Evolutionary conservation across 2,329 filamentous ascomycete genomes (phyloP).

Genomic region (Pseudogymnoascus sp.): DNA sequence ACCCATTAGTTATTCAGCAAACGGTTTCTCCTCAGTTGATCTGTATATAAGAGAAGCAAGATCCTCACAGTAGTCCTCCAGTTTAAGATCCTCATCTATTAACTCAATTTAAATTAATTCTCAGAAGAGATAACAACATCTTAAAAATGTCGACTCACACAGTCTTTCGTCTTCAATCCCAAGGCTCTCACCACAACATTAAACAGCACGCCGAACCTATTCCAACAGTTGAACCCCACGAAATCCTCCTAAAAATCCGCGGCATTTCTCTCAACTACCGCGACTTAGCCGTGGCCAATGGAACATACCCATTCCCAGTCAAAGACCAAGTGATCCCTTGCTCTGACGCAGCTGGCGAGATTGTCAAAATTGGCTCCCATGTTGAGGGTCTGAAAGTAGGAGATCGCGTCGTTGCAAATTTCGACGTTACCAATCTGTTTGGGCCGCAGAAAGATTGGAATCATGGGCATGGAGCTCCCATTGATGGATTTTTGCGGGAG

Average conservation of each 20-base stretch:
- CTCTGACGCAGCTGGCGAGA: conserved; percentile 32
- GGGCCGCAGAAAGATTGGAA: conserved; percentile 14
- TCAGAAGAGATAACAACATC: background rate
- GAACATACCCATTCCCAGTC: conserved; percentile 28
- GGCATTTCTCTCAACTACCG: conserved; percentile 31
- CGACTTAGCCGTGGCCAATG: conserved; percentile 28
- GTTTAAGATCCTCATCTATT: background rate
- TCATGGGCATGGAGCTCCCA: conserved; percentile 22
- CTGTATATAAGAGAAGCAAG: background rate
- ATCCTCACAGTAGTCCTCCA: background rate
- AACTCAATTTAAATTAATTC: background rate
- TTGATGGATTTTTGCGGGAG: conserved; percentile 35
- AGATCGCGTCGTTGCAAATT: conserved; percentile 28
- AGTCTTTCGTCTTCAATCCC: conserved; percentile 16
- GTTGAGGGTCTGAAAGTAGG: conserved; percentile 26
- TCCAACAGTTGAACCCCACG: conserved; percentile 20
- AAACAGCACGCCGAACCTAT: conserved; percentile 23
- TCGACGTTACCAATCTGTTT: conserved; percentile 24
- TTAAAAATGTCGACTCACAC: conserved; percentile 15
- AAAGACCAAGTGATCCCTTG: conserved; percentile 31
- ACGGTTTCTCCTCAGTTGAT: background rate
- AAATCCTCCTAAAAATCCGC: conserved; percentile 29
- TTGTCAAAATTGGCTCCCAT: conserved; percentile 26
- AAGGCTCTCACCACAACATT: conserved; percentile 18
- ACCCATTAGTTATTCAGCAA: background rate